Evolutionary conservation across 805 yeast genomes (phyloP).

Genomic region (Candida michaelii): DNA sequence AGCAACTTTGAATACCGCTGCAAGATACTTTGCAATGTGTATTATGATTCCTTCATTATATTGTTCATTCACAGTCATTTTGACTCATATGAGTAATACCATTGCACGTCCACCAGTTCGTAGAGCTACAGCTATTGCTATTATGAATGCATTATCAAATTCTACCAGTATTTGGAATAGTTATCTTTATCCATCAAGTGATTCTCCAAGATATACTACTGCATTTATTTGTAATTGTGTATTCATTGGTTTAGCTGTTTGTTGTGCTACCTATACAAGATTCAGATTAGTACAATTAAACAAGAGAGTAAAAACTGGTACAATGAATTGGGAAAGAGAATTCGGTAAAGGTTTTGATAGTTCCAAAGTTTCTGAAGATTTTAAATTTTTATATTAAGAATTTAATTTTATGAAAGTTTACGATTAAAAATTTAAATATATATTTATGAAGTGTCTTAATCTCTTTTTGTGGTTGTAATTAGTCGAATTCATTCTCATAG

Average conservation of each 20-base stretch:
- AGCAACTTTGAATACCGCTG: conserved; percentile 52
- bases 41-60: conserved; percentile 57
- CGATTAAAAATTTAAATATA: neutral
- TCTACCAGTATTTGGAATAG: conserved; percentile 59
- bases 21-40: conserved; percentile 60
- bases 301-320: conserved; percentile 42
- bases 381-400: conserved; percentile 36
- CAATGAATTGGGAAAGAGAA: conserved; percentile 51
- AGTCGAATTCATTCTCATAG: too few species aligned
- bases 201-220: conserved; percentile 46
- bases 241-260: conserved; percentile 42
- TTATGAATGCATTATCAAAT: conserved; percentile 57
- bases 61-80: conserved; percentile 51
- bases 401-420: neutral
- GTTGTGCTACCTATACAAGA: conserved; percentile 38
- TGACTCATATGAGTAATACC: conserved; percentile 57
- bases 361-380: conserved; percentile 41
- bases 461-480: too few species aligned
- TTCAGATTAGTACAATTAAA: conserved; percentile 39
- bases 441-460: neutral
- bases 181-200: conserved; percentile 46
- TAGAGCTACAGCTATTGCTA: conserved; percentile 56
- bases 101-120: conserved; percentile 59
- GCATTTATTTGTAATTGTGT: conserved; percentile 52
- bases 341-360: conserved; percentile 48